Base-by-base conservation (phyloP, 768 basidiomycete species). In the Trametes sanguinea region DNA sequence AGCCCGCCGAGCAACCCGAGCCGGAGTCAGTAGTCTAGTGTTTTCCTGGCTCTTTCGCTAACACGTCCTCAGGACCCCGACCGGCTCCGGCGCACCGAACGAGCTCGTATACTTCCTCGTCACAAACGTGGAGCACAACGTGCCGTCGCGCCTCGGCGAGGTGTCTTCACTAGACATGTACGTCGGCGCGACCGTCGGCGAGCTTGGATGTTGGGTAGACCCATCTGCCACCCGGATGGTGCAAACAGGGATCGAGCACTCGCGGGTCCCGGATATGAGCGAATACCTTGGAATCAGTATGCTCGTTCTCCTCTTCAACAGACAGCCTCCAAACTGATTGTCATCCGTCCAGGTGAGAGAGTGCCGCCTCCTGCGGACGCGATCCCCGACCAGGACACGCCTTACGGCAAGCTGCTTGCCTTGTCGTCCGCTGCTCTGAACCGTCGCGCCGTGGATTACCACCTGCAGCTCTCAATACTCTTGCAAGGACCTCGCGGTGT, bases 191-290 rank as follows among this genome's bases (percentile, higher is more conserved):
- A 80, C 81, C 0, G 72, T 81, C 17, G 91, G 90, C 4, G 85
- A 92, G 67, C 71, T 95, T 16, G 96, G 96, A 0, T 95, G 90
- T 68, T 91, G 90, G 83, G 80, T 97, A 17, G 92, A 98, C 67
- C 75, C 86, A 1, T 71, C 78, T 1, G 71, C 81, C 6, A 96
- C 96, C 17, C 85, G 86, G 55, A 84, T 98, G 68, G 73, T 90
- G 7, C 92, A 95, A 72, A 81, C 85, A 0, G 95, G 96, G 0
- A 68, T 92, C 6, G 92, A 94, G 67, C 83, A 89, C 63, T 78
- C 78, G 6, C 78, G 81, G 60, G 79, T 87, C 42, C 89, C 85
- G 30, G 81, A 84, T 69, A 74, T 79, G 4, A 75, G 74, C 32
- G 72, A 70, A 3, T 89, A 84, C 69, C 67, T 82, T 29, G 77